Conservation (phyloP, 2,329 filamentous ascomycete genomes). For the Colletotrichum sp. region DNA sequence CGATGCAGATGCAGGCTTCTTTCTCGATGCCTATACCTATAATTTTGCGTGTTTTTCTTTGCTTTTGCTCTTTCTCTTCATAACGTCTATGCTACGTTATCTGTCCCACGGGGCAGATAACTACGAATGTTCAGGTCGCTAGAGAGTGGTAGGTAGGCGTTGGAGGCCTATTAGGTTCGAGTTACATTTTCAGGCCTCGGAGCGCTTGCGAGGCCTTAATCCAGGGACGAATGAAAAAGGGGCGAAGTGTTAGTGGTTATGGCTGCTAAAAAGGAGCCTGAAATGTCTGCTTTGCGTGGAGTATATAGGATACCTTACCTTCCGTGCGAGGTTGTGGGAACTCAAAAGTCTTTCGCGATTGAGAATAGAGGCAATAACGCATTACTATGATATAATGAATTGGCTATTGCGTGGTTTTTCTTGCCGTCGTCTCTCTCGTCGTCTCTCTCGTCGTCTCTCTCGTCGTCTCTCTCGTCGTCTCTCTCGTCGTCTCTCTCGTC, state of each 20-base stretch:
- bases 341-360: slow-evolving; percentile 15
- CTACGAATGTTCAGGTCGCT: slow-evolving; percentile 1
- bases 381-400: too few species aligned
- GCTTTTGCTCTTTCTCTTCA: neutral
- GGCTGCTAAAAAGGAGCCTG: neutral
- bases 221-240: neutral
- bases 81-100: neutral
- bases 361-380: neutral
- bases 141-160: slow-evolving; percentile 3
- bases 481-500: too few species aligned
- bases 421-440: too few species aligned
- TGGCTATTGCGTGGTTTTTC: too few species aligned
- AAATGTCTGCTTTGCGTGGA: neutral
- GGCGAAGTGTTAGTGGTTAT: neutral
- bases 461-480: too few species aligned
- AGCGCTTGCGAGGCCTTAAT: neutral
- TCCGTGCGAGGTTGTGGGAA: slow-evolving; percentile 4
- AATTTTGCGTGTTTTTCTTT: slow-evolving; percentile 11
- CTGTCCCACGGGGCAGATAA: neutral
- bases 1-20: neutral
- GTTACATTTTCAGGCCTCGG: neutral
- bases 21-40: slow-evolving; percentile 14
- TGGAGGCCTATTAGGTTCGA: neutral
- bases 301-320: neutral
- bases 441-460: too few species aligned